Percentiles rank a stretch among this genome's conserved stretches.
Evolutionary conservation across 805 yeast genomes (phyloP).

Genomic region (Suhomyces sp.): DNA sequence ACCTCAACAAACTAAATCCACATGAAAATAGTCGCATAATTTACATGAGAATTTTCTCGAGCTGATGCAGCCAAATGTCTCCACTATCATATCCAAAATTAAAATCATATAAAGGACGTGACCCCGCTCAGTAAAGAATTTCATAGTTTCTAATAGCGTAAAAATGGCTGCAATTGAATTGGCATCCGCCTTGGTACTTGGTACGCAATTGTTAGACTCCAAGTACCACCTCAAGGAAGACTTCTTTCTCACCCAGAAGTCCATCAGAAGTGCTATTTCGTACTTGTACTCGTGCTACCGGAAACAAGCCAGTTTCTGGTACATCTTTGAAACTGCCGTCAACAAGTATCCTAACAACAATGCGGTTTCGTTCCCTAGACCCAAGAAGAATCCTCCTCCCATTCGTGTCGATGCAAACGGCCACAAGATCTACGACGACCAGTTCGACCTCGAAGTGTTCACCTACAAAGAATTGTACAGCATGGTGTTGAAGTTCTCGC

Average conservation of each 20-base stretch:
- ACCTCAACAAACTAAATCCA: neutral
- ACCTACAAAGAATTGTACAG: constrained; percentile 71
- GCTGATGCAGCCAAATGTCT: neutral
- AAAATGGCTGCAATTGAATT: constrained; percentile 37
- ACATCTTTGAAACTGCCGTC: constrained; percentile 59
- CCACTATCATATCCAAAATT: neutral
- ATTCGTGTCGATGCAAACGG: constrained; percentile 27
- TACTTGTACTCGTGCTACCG: constrained; percentile 37
- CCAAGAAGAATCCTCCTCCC: constrained; percentile 29
- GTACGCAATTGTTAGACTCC: constrained; percentile 47
- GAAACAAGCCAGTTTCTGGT: constrained; percentile 63
- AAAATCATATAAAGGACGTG: neutral
- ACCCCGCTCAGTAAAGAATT: neutral
- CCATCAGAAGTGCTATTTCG: constrained; percentile 37
- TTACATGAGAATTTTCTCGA: neutral
- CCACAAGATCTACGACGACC: constrained; percentile 47
- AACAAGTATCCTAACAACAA: constrained; percentile 44
- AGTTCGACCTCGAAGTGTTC: constrained; percentile 57
- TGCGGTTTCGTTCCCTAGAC: constrained; percentile 66
- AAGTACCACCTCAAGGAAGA: constrained; percentile 52
- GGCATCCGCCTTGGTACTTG: constrained; percentile 42
- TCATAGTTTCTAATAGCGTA: neutral
- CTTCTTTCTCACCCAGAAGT: constrained; percentile 45
- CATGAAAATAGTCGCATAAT: neutral
- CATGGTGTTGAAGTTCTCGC: constrained; percentile 62